A percentile compares a stretch with the other conserved stretches of the same genome.
phyloP scores from a whole-genome alignment of 768 basidiomycete species.

The Tylopilus rubrobrunneus region DNA sequence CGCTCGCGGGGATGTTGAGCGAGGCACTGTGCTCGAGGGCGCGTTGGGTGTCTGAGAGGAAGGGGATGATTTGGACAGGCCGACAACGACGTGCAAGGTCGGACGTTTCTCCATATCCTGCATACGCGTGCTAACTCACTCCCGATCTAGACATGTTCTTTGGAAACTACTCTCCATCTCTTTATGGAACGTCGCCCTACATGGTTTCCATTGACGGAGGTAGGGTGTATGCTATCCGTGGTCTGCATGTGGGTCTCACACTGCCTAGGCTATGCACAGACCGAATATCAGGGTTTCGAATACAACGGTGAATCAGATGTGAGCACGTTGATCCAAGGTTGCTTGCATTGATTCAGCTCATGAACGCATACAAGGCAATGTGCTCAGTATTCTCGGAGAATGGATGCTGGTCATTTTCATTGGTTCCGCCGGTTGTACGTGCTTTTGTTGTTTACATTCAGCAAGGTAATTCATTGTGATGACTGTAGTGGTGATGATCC shows the following conservation, averaged over 20 bases:
- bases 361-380: background rate
- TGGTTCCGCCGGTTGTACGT: slow-evolving; percentile 11
- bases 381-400: background rate
- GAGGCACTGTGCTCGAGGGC: slow-evolving; percentile 83
- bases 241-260: background rate
- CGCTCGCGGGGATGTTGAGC: slow-evolving; percentile 66
- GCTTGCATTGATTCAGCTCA: background rate
- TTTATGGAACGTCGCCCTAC: slow-evolving; percentile 24
- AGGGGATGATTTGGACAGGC: too few species aligned
- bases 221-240: slow-evolving; percentile 15
- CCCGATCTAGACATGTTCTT: slow-evolving; percentile 33
- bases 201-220: slow-evolving; percentile 37
- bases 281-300: slow-evolving; percentile 17
- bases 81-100: too few species aligned
- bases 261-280: slow-evolving; percentile 26
- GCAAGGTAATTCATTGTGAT: background rate
- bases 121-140: too few species aligned
- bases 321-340: background rate
- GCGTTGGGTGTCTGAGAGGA: slow-evolving; percentile 58
- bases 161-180: slow-evolving; percentile 22
- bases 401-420: slow-evolving; percentile 1
- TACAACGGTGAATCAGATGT: slow-evolving; percentile 29
- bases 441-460: background rate
- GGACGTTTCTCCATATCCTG: too few species aligned
- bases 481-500: slow-evolving; percentile 13